phyloP scores from a whole-genome alignment of 148 eudicot genomes.

The Rhododendron mucronatum region DNA sequence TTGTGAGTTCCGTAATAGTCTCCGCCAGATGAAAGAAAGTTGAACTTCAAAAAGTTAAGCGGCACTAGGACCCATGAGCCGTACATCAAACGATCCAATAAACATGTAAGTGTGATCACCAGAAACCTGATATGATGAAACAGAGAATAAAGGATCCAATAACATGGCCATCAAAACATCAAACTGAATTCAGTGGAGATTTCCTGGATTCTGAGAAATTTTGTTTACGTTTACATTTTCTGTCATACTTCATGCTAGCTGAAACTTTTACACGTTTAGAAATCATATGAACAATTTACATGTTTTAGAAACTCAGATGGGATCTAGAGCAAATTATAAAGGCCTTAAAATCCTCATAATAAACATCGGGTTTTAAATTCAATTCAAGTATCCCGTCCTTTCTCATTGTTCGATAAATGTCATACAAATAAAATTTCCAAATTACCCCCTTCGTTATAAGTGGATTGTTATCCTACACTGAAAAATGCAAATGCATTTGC shows the following conservation, averaged over 20 bases:
- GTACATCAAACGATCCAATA: slow-evolving; percentile 72
- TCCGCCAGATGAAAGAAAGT: slow-evolving; percentile 93
- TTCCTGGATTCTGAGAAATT: not conserved
- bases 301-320: not conserved
- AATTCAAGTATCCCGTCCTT: not conserved
- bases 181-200: slow-evolving; percentile 6
- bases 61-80: slow-evolving; percentile 94
- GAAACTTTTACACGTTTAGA: not conserved
- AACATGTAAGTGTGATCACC: slow-evolving; percentile 51
- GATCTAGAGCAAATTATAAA: not conserved
- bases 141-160: slow-evolving; percentile 1
- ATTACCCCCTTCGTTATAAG: not conserved
- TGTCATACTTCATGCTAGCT: not conserved
- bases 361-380: not conserved
- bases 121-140: slow-evolving; percentile 44
- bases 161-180: not conserved
- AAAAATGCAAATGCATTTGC: not conserved
- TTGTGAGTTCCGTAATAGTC: slow-evolving; percentile 98
- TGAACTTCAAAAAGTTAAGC: slow-evolving; percentile 86
- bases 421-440: not conserved
- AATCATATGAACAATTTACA: not conserved
- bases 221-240: not conserved
- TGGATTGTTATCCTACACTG: not conserved
- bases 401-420: not conserved
- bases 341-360: not conserved